Percentiles rank a stretch among this genome's conserved stretches.
Conservation (phyloP, 2,329 filamentous ascomycete species). For the Paecilomyces dactylethromorphus region DNA sequence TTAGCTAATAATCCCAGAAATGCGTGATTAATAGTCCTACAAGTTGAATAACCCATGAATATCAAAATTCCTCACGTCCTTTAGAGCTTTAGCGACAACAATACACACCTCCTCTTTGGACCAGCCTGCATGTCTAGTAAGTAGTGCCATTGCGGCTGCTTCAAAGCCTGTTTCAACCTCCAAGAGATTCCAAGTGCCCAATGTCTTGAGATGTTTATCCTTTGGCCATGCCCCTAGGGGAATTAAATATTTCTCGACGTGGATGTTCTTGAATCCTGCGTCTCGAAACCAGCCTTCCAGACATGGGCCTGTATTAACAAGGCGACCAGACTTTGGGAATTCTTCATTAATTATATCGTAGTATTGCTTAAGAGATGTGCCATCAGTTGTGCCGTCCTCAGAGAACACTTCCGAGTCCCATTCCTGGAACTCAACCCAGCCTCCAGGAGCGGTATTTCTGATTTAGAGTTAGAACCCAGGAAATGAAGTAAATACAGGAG, state of each 20-base stretch:
- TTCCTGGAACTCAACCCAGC: not conserved
- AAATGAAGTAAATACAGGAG: not conserved
- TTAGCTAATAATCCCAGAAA: not conserved
- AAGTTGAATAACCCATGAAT: slow-evolving; percentile 1
- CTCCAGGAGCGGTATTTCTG: not conserved
- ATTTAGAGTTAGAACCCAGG: not conserved
- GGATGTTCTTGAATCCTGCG: slow-evolving; percentile 1
- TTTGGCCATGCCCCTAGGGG: slow-evolving; percentile 4
- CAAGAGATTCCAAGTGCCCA: not conserved
- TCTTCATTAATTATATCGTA: not conserved
- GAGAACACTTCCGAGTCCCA: not conserved
- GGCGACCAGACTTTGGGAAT: not conserved
- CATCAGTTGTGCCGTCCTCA: not conserved
- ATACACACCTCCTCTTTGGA: not conserved
- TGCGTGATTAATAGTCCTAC: not conserved
- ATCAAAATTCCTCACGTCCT: not conserved
- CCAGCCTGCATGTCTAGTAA: not conserved
- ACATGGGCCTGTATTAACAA: not conserved
- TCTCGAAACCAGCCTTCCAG: slow-evolving; percentile 3
- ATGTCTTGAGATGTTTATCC: not conserved
- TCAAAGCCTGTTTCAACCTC: slow-evolving; percentile 1
- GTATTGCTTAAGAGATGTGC: slow-evolving; percentile 6
- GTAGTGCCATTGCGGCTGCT: not conserved
- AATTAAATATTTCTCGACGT: not conserved
- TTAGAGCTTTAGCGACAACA: not conserved